Base-by-base conservation (phyloP, 2,329 filamentous ascomycete genomes). In the Leptodontidium sp. region DNA sequence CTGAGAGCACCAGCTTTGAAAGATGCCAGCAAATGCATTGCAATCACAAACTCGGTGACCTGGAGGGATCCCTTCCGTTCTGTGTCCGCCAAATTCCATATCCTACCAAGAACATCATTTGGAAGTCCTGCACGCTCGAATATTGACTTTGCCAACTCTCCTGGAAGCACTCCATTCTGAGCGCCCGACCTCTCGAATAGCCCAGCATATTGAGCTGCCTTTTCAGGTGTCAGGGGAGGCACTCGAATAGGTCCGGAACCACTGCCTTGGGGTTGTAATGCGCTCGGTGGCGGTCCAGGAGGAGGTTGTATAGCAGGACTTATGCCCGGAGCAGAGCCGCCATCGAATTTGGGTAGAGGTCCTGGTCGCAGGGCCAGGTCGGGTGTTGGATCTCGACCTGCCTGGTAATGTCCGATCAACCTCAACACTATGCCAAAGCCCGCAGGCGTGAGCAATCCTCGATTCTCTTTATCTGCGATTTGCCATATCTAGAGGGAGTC, bases 401-500 rank as follows among this genome's bases (percentile, higher is more conserved):
- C 93, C 82, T 99, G 96, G 73, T 94, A 94, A 83, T 98, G 96
- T 69, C 94, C 96, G 79, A 99, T 98, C 79, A 99, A 89, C 77
- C 96, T 89, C 78, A 99, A 83, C 68, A 97, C 96, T 79, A 97
- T 88, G 70, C 94, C 93, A 82, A 99, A 99, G 79, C 95, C 96
- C 52, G 94, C 89, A 24, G 94, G 94, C 43, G 94, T 98, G 74
- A 99, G 85, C 74, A 98, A 92, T 64, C 96, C 96, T 73, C 94
- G 90, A 83, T 99, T 99, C 83, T 98, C 95, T 74, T 89, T 94
- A 83, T 99, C 96, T 75, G 96, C 95, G 80, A 99, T 96, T 83
- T 98, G 95, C 96, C 96, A 99, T 86, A 99, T 98, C 92, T 97
- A 72, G 65, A 61, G 57, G 17, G 21, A 53, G 65, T 58, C 59